Conservation (phyloP, 179 eudicot species). For the Beta macrorhiza region DNA sequence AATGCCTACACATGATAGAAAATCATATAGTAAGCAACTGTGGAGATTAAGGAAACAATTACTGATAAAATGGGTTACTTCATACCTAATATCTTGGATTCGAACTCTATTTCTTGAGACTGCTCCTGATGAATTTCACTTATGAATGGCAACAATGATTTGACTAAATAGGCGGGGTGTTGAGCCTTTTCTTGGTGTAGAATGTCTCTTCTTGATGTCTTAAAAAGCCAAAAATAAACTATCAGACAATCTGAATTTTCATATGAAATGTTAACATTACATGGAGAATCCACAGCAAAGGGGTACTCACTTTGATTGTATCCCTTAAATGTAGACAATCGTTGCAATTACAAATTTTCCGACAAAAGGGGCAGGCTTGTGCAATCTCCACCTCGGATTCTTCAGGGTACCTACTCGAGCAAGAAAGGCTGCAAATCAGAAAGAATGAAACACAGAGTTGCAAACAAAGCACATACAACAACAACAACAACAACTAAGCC, state of each 20-base stretch:
- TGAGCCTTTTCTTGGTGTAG: constrained; percentile 43
- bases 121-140: constrained; percentile 58
- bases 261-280: neutral
- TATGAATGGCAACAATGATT: constrained; percentile 54
- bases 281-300: neutral
- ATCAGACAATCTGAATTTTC: neutral
- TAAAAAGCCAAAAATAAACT: neutral
- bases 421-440: neutral
- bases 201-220: constrained; percentile 60
- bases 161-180: constrained; percentile 55
- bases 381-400: constrained; percentile 59
- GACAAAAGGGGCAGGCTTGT: constrained; percentile 74
- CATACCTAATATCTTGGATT: constrained; percentile 56
- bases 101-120: constrained; percentile 46
- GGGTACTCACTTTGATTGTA: constrained; percentile 42
- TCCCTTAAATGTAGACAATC: constrained; percentile 60
- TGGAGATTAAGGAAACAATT: neutral
- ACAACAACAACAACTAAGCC: too few species aligned
- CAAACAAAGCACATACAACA: neutral
- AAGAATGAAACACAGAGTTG: neutral
- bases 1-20: constrained; percentile 22
- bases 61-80: neutral
- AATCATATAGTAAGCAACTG: neutral
- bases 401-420: constrained; percentile 57
- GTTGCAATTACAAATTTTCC: constrained; percentile 74